Evolutionary conservation across 441 rosid genomes (phyloP), one percentile per base, ranked within the genome.

Genomic region (Pelargonium cotyledonis): DNA sequence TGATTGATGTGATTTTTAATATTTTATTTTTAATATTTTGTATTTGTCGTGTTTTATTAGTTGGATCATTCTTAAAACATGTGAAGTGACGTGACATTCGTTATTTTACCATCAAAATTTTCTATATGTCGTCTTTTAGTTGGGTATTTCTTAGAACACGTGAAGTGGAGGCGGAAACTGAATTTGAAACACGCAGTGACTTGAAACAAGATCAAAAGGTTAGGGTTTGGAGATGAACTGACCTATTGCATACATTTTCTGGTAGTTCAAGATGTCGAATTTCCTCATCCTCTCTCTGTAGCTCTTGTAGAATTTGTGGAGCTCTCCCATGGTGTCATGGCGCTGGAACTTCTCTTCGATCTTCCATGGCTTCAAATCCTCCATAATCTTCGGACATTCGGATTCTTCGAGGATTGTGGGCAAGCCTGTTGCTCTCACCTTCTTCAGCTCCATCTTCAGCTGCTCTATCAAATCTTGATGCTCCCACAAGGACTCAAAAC

Each of bases 391-490:
- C 0, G 95, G 95, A 16, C 80, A 84, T 72, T 88, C 96, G 0
- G 85, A 89, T 53, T 87, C 92, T 70, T 90, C 98, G 4, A 69
- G 73, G n/a, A 89, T 88, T 14, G 97, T 94, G 2, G 92, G 88
- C 69, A 94, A 83, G 6, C 98, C 96, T 38, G 86, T 86, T 4
- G 93, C 91, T 80, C 78, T 91, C 1, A 82, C 96, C 80, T 86
- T 94, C 73, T 86, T 89, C 74, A 94, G 79, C 81, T 93, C 97
- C 93, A 85, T 87, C 77, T 85, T 82, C 6, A 93, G 86, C 73
- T 91, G 99, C 55, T 94, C 99, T 73, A 91, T 87, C 78, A 94
- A 75, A 53, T 94, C 92, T 43, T 94, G 97, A 77, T 91, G 98
- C 73, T 91, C 98, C 97, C 96, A 88, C 72, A 86, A 61, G 19